Evolutionary conservation across 2,329 filamentous ascomycete genomes (phyloP), one percentile per base, ranked within the genome.

Genomic region (Claviceps sp.): DNA sequence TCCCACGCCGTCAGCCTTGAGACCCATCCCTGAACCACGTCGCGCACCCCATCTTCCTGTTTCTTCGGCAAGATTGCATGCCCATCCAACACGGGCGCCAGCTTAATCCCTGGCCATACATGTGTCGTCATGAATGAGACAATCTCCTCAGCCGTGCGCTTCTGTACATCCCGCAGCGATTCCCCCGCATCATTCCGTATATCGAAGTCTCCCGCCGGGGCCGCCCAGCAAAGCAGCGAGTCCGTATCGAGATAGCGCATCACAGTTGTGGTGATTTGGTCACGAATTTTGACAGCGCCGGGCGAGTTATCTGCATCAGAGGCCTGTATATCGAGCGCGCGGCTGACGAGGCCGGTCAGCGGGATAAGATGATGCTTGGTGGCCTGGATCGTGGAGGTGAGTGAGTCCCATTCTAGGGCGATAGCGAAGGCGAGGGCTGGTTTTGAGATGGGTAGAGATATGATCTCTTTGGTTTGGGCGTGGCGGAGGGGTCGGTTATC

Each of bases 241-340:
- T 98, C 93, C 1, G 93, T 97, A 60, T 89, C 83, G 26, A 98
- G 77, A 67, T 97, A 97, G 47, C 85, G 79, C 75, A 97, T 78
- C 49, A 93, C 70, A 56, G 81, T 83, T 18, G 72, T 73, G 16
- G 85, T 71, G 47, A 96, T 82, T 42, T 77, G 72, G 0, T 76
- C 65, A 38, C 90, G 77, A 40, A 85, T 74, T 24, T 73, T 81
- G 72, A 48, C 77, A 3, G 54, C 50, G 2, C 60, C 62, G 3
- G 65, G 63, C 1, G 52, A 48, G 18, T 52, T 45, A 1, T 55
- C 36, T 2, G 58, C 61, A 58, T 95, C 87, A 58, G 89, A 84
- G 20, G 75, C 75, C 47, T 74, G 74, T 52, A 97, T 87, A 63
- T 97, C 91, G 34, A 91, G 68, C 0, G 89, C 91, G 46, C 93